phyloP scores from a whole-genome alignment of 2,329 filamentous ascomycete genomes.

The Aspergillus sclerotialis region DNA sequence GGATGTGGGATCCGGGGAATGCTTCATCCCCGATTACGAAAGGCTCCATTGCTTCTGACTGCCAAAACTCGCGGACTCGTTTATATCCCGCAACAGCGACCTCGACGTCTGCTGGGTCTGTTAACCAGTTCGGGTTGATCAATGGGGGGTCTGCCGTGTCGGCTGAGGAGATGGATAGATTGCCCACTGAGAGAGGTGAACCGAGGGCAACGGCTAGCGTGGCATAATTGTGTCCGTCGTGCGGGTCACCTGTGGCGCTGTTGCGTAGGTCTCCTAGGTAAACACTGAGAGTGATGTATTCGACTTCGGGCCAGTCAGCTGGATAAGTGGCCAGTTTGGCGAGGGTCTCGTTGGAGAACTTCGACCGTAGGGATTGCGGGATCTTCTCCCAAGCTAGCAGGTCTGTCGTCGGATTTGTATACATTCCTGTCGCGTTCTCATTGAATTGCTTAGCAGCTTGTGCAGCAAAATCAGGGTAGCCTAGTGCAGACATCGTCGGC shows the following conservation, averaged over 20 bases:
- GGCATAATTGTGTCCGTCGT: conserved; percentile 28
- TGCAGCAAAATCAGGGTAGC: background rate
- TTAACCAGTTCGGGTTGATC: conserved; percentile 42
- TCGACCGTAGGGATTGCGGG: conserved; percentile 6
- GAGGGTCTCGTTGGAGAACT: conserved; percentile 7
- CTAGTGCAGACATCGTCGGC: conserved; percentile 11
- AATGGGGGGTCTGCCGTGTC: conserved; percentile 29
- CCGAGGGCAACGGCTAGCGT: conserved; percentile 28
- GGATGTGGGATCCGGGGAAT: conserved; percentile 28
- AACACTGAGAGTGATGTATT: conserved; percentile 17
- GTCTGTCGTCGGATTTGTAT: conserved; percentile 5
- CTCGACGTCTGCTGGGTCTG: conserved; percentile 33
- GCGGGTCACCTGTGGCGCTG: conserved; percentile 12
- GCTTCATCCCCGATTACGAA: conserved; percentile 27
- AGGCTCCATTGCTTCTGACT: conserved; percentile 14
- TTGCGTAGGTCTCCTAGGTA: conserved; percentile 10
- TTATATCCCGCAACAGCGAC: conserved; percentile 37
- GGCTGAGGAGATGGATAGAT: conserved; percentile 34
- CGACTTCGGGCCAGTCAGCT: conserved; percentile 23
- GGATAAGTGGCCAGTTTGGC: conserved; percentile 12
- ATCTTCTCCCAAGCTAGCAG: conserved; percentile 18
- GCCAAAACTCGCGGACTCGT: conserved; percentile 32
- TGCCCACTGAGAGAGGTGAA: conserved; percentile 39
- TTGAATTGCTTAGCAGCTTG: conserved; percentile 13
- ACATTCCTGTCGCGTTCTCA: conserved; percentile 6